These are phyloP conservation scores for Agrocybe chaxingu DNA, from an alignment of 768 basidiomycete genomes.

Conservation along the genomic window DNA sequence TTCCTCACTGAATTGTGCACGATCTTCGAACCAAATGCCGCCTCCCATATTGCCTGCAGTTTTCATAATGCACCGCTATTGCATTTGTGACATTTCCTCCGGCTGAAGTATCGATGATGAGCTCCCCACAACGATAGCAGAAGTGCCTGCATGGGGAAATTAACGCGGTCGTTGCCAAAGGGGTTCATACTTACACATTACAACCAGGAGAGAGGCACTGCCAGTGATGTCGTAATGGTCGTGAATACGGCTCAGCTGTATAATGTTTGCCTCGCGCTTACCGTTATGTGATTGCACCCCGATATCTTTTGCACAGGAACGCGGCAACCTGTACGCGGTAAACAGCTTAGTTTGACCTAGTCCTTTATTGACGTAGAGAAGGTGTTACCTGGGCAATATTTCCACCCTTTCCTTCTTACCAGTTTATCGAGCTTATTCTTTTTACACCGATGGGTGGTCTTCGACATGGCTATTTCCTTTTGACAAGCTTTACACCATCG, in stretches of 20 bases:
- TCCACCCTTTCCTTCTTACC: conserved; percentile 24
- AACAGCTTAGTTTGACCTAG: background rate
- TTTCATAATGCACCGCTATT: conserved; percentile 9
- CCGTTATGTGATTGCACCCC: conserved; percentile 62
- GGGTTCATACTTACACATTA: conserved; percentile 32
- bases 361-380: background rate
- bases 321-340: conserved; percentile 31
- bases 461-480: conserved; percentile 10
- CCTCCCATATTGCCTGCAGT: conserved; percentile 11
- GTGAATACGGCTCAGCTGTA: background rate
- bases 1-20: conserved; percentile 8
- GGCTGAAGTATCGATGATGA: conserved; percentile 30
- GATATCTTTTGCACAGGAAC: conserved; percentile 45
- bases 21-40: background rate
- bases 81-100: conserved; percentile 4
- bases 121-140: conserved; percentile 47
- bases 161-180: background rate
- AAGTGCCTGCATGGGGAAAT: conserved; percentile 35
- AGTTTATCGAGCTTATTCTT: conserved; percentile 22
- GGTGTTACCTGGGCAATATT: conserved; percentile 46
- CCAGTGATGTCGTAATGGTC: background rate
- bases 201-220: conserved; percentile 55
- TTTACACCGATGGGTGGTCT: conserved; percentile 19
- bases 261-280: conserved; percentile 22
- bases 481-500: conserved; percentile 22